These are phyloP conservation scores for Rhinocladiella mackenziei DNA, from an alignment of 2,329 filamentous ascomycete species.

Conservation along the genomic window DNA sequence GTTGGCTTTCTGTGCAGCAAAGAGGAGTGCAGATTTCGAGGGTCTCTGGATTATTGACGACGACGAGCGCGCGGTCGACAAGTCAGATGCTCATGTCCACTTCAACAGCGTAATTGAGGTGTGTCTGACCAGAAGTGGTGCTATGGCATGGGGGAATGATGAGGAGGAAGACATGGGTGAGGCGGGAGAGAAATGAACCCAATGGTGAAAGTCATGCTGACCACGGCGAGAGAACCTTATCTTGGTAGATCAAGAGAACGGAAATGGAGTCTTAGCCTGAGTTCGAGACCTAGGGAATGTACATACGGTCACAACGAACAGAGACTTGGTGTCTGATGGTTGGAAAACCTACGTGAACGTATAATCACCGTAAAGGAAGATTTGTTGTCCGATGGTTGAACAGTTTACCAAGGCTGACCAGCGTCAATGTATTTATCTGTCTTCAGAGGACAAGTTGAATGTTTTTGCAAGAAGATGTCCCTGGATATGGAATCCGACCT, in stretches of 20 bases:
- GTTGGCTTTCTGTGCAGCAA: conserved; percentile 9
- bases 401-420: not conserved
- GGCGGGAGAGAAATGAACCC: conserved; percentile 1
- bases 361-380: not conserved
- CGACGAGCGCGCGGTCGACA: not conserved
- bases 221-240: not conserved
- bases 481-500: too few relatives aligned
- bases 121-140: conserved; percentile 11
- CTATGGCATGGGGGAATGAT: too few relatives aligned
- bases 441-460: not conserved
- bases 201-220: not conserved
- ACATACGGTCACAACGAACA: too few relatives aligned
- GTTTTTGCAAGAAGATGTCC: not conserved
- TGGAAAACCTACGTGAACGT: conserved; percentile 2
- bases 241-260: too few relatives aligned
- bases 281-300: too few relatives aligned
- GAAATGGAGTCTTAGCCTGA: too few relatives aligned
- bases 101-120: conserved; percentile 2
- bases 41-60: conserved; percentile 2
- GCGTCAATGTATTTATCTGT: too few relatives aligned
- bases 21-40: conserved; percentile 9
- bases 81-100: not conserved
- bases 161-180: not conserved
- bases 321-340: conserved; percentile 4
- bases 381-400: not conserved